Evolutionary conservation across 2,329 filamentous ascomycete genomes (phyloP).

Genomic region (Cercospora sesami): DNA sequence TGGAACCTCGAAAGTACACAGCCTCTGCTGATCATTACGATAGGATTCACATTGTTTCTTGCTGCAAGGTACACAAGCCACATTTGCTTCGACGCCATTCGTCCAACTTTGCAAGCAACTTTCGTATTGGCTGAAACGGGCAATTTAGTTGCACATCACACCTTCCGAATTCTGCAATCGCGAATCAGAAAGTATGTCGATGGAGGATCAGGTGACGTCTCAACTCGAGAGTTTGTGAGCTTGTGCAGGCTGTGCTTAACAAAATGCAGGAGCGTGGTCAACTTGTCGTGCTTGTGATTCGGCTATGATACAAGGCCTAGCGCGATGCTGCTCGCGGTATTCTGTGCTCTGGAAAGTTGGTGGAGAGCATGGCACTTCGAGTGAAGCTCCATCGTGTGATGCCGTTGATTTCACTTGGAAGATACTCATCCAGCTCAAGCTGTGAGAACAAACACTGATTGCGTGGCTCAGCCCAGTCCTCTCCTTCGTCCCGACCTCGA

Average conservation of each 20-base stretch:
- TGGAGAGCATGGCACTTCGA: neutral
- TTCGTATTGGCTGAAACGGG: neutral
- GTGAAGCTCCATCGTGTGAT: neutral
- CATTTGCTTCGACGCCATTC: neutral
- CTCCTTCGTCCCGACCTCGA: neutral
- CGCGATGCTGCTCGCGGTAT: neutral
- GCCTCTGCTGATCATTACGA: neutral
- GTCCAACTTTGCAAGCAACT: neutral
- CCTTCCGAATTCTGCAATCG: neutral
- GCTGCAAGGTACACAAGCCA: neutral
- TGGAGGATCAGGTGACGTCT: neutral
- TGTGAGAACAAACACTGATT: neutral
- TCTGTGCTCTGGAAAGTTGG: neutral
- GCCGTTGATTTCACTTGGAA: neutral
- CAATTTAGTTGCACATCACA: neutral
- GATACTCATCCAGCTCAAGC: neutral
- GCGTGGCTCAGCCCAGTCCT: neutral
- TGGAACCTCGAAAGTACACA: neutral
- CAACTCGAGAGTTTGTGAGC: neutral
- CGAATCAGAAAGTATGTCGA: neutral
- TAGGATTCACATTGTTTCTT: neutral
- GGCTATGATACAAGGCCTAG: neutral
- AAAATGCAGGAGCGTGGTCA: neutral
- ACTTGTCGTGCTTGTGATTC: neutral
- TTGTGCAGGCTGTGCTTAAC: neutral